phyloP scores from a whole-genome alignment of 2,329 filamentous ascomycete genomes.

The Stylonectria norvegica region DNA sequence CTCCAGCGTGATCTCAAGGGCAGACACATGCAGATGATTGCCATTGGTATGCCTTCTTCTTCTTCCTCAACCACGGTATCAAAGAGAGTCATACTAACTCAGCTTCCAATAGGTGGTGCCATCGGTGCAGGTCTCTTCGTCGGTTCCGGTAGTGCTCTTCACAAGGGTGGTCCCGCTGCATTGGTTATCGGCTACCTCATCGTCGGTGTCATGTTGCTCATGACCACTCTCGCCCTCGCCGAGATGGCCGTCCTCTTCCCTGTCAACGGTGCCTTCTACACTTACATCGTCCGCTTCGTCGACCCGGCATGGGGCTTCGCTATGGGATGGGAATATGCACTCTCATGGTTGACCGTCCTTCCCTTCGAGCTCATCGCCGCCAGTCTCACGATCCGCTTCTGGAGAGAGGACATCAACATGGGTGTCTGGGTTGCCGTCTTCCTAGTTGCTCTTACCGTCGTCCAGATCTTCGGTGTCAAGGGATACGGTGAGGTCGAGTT shows the following conservation, averaged over 20 bases:
- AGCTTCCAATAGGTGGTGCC: conserved; percentile 18
- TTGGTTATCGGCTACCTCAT: conserved; percentile 75
- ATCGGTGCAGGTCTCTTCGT: conserved; percentile 81
- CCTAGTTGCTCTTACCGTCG: conserved; percentile 67
- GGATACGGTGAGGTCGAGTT: conserved; percentile 90
- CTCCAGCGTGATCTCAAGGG: conserved; percentile 66
- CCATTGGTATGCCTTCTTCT: conserved; percentile 62
- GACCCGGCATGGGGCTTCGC: conserved; percentile 94
- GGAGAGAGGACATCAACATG: conserved; percentile 62
- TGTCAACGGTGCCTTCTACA: conserved; percentile 86
- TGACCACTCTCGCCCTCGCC: conserved; percentile 84
- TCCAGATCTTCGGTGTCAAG: conserved; percentile 85
- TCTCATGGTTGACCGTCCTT: conserved; percentile 82
- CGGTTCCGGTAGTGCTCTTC: conserved; percentile 69
- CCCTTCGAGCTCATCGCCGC: conserved; percentile 86
- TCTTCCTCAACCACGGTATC: neutral
- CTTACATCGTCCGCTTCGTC: conserved; percentile 86
- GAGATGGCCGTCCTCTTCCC: conserved; percentile 90
- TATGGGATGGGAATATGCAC: conserved; percentile 92
- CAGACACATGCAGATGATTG: conserved; percentile 94
- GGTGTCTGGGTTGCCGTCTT: conserved; percentile 83
- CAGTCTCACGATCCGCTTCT: conserved; percentile 78
- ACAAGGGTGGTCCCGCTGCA: conserved; percentile 71
- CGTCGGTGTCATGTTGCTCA: conserved; percentile 83
- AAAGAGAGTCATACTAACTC: neutral